These are phyloP conservation scores for Hyaloscypha variabilis DNA, from an alignment of 495 filamentous ascomycete genomes.

Conservation along the genomic window DNA sequence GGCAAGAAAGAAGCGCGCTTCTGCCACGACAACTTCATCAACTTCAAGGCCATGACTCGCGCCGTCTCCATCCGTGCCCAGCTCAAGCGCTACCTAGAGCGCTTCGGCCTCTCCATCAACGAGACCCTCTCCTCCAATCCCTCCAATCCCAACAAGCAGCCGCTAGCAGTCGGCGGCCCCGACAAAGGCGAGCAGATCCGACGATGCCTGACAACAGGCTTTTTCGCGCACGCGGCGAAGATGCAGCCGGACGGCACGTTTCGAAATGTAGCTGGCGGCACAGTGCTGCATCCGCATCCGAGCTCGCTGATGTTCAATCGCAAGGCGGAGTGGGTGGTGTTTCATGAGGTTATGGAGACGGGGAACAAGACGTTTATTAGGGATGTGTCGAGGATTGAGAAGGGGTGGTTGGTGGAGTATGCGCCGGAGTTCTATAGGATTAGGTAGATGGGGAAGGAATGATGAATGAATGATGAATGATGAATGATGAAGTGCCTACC, in stretches of 20 bases:
- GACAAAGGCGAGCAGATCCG: slow-evolving; percentile 73
- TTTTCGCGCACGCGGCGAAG: slow-evolving; percentile 92
- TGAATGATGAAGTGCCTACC: no score
- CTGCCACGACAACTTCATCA: slow-evolving; percentile 84
- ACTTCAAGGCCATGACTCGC: slow-evolving; percentile 78
- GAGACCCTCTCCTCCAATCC: slow-evolving; percentile 50
- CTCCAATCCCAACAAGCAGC: slow-evolving; percentile 28
- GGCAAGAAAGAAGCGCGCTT: slow-evolving; percentile 85
- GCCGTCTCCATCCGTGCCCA: slow-evolving; percentile 88
- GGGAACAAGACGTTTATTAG: slow-evolving; percentile 88
- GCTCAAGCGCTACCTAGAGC: slow-evolving; percentile 83
- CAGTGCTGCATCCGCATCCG: slow-evolving; percentile 83
- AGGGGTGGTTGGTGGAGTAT: slow-evolving; percentile 88
- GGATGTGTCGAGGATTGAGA: slow-evolving; percentile 91
- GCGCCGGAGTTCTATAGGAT: slow-evolving; percentile 82
- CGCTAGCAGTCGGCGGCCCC: slow-evolving; percentile 34
- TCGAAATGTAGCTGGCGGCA: slow-evolving; percentile 73
- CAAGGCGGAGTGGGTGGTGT: slow-evolving; percentile 97
- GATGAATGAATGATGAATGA: not conserved
- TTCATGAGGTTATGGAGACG: slow-evolving; percentile 93
- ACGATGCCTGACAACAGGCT: slow-evolving; percentile 87
- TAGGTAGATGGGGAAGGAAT: slow-evolving; percentile 1
- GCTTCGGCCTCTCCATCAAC: slow-evolving; percentile 75
- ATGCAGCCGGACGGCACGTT: slow-evolving; percentile 97
- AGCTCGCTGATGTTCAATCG: slow-evolving; percentile 96